phyloP scores from a whole-genome alignment of 441 rosid species.

The Pelargonium cotyledonis region DNA sequence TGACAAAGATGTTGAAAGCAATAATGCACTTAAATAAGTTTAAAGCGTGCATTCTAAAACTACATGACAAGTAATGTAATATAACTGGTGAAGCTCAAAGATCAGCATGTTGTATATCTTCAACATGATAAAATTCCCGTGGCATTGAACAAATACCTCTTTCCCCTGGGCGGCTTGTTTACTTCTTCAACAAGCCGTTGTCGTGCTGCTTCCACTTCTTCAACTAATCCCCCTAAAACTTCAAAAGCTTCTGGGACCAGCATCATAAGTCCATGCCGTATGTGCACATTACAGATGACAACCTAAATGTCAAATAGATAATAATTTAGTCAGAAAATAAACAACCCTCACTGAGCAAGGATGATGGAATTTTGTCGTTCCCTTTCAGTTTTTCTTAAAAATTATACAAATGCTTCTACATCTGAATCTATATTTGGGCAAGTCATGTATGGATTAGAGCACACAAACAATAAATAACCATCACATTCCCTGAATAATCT shows the following conservation, averaged over 20 bases:
- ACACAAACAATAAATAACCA: background rate
- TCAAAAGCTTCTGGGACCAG: constrained; percentile 80
- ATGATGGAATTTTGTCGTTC: background rate
- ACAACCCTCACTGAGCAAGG: background rate
- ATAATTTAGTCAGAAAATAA: background rate
- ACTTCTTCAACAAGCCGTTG: constrained; percentile 71
- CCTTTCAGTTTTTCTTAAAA: background rate
- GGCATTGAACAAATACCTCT: constrained; percentile 45
- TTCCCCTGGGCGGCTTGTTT: constrained; percentile 91
- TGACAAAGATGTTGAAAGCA: constrained; percentile 8
- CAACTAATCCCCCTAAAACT: constrained; percentile 81
- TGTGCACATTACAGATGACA: constrained; percentile 63
- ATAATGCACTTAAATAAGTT: constrained; percentile 4
- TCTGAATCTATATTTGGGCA: background rate
- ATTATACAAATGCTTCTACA: background rate
- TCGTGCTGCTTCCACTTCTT: constrained; percentile 67
- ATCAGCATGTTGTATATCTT: constrained; percentile 13
- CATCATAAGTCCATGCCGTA: constrained; percentile 74
- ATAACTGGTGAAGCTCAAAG: constrained; percentile 9
- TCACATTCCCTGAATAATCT: background rate
- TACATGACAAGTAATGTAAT: background rate
- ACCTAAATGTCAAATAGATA: constrained; percentile 38
- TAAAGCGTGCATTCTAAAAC: constrained; percentile 1
- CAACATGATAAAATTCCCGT: constrained; percentile 3
- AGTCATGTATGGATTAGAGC: background rate